Conservation (phyloP, 805 yeast species). For the Metschnikowia santaceciliae region DNA sequence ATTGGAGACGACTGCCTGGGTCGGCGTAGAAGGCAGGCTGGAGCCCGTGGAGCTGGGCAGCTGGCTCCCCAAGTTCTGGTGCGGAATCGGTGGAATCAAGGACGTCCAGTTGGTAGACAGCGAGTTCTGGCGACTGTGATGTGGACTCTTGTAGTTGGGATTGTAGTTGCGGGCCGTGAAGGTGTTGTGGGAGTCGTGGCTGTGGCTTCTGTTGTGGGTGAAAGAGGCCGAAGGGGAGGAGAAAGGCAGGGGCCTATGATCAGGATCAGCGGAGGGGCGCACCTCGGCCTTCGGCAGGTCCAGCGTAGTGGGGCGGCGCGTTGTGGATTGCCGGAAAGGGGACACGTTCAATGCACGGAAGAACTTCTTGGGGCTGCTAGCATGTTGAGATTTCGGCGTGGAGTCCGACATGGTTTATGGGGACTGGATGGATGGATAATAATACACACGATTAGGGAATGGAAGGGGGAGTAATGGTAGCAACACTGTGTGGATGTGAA, state of each 20-base stretch:
- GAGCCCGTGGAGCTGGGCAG: background rate
- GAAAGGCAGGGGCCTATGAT: background rate
- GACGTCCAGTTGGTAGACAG: slow-evolving; percentile 25
- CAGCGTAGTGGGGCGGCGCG: background rate
- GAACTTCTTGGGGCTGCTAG: slow-evolving; percentile 18
- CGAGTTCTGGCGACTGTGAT: slow-evolving; percentile 7
- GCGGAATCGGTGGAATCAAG: slow-evolving; percentile 34
- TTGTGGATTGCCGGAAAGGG: slow-evolving; percentile 13
- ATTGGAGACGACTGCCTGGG: background rate
- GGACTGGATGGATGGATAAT: background rate
- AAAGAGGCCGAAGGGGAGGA: slow-evolving; percentile 4
- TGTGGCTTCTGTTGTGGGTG: slow-evolving; percentile 14
- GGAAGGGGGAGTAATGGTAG: too few relatives aligned
- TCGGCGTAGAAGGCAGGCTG: background rate
- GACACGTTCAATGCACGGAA: slow-evolving; percentile 15
- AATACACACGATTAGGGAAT: background rate
- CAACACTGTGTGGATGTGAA: too few relatives aligned
- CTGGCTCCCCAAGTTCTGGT: background rate
- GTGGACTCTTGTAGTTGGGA: slow-evolving; percentile 1
- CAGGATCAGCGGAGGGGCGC: background rate
- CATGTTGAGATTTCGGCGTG: slow-evolving; percentile 1
- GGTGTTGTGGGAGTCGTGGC: slow-evolving; percentile 11
- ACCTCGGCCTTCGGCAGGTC: background rate
- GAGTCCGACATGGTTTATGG: background rate
- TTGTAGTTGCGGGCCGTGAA: background rate